Base-by-base conservation (phyloP, 148 eudicot genomes). In the Chenopodium album region DNA sequence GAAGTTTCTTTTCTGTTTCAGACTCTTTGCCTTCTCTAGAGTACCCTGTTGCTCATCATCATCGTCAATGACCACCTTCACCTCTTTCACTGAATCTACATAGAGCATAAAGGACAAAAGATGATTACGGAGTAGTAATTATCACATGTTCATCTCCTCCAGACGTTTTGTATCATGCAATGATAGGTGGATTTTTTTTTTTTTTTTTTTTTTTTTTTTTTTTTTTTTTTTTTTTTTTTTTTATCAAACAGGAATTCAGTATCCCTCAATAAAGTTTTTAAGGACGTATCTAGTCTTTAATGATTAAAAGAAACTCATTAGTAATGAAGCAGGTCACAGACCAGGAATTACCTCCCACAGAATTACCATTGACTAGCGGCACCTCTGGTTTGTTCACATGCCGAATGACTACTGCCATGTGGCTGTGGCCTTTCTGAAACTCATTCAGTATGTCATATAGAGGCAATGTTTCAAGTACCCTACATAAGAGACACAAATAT, bases 361-460 rank as follows among this genome's bases (percentile, higher is more conserved):
- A 79, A 78, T 68, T 82, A 82, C 82, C 87, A 76, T 75, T 79
- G 67, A 76, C 85, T 82, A 80, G 69, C 48, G 76, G 82, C 72
- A 78, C 81, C 80, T 28, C 85, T 12, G 71, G 73, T 82, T 90
- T 90, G 73, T 80, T 77, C 72, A 78, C 78, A 23, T 91, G 92
- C 81, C 94, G 88, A 75, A 92, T 86, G 48, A 95, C 98, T 76
- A 93, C 94, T 74, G 98, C 98, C 90, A 95, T 95, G 88, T 95
- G 98, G 86, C 98, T 95, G 82, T 91, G 98, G 75, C 98, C 97
- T 82, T 95, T 95, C 86, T 95, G 98, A 80, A 95, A 95, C 88
- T 95, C 97, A 82, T 95, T 95, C 79, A 95, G 84, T 71, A 95
- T 95, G 88, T 95, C 98, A 91, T 95, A 95, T 71, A 95, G 78